Percentiles rank a stretch among this genome's conserved stretches.
phyloP scores from a whole-genome alignment of 2,329 filamentous ascomycete species.

The Colletotrichum cuscutae region DNA sequence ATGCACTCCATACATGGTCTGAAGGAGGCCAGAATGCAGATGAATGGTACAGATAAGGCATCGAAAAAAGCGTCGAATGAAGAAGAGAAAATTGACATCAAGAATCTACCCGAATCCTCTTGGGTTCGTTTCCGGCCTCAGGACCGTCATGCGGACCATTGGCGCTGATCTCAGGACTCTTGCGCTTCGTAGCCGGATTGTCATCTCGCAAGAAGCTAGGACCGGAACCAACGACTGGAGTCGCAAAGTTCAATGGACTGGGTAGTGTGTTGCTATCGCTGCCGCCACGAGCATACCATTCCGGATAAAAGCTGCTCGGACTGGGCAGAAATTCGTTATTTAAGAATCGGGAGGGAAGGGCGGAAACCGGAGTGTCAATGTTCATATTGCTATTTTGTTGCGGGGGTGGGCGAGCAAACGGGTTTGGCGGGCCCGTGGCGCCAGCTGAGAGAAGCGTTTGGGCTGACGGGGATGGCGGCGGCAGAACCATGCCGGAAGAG shows the following conservation, averaged over 20 bases:
- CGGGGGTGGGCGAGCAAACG: conserved; percentile 88
- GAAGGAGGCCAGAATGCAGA: conserved; percentile 21
- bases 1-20: conserved; percentile 29
- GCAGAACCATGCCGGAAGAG: conserved; percentile 77
- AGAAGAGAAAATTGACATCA: conserved; percentile 37
- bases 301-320: conserved; percentile 90
- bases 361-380: conserved; percentile 82
- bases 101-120: conserved; percentile 63
- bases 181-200: conserved; percentile 57
- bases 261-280: conserved; percentile 86
- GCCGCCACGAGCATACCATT: conserved; percentile 81
- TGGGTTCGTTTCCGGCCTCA: conserved; percentile 58
- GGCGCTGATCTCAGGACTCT: conserved; percentile 63
- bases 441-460: conserved; percentile 89
- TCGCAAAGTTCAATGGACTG: conserved; percentile 92
- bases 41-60: conserved; percentile 25
- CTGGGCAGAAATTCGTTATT: conserved; percentile 88
- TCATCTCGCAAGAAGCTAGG: conserved; percentile 73
- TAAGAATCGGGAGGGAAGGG: conserved; percentile 90
- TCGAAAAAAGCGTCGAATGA: background rate
- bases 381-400: conserved; percentile 68
- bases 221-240: conserved; percentile 73
- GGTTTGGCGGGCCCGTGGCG: conserved; percentile 91
- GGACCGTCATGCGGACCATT: conserved; percentile 53
- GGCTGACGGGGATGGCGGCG: conserved; percentile 91